phyloP scores from a whole-genome alignment of 345 rosid species.

The Clausena lansium region DNA sequence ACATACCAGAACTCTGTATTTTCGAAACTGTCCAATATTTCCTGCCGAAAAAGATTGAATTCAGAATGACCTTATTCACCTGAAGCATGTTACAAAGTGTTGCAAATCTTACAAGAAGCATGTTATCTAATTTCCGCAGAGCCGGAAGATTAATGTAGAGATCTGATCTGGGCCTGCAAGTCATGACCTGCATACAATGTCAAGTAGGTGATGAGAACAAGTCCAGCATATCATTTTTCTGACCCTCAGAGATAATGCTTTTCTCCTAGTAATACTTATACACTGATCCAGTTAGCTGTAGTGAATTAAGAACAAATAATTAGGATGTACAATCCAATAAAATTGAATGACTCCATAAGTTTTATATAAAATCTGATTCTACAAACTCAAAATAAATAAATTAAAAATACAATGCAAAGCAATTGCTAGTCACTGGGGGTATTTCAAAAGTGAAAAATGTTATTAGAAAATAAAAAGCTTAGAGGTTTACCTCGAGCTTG shows the following conservation, averaged over 20 bases:
- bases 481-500: conserved; percentile 80
- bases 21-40: conserved; percentile 78
- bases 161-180: conserved; percentile 90
- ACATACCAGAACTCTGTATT: conserved; percentile 90
- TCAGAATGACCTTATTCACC: conserved; percentile 14
- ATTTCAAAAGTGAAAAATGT: neutral
- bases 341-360: neutral
- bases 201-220: neutral
- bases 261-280: neutral
- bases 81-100: conserved; percentile 3
- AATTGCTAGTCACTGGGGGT: neutral
- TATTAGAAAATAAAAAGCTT: neutral
- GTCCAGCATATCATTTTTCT: neutral
- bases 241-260: neutral
- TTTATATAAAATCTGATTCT: conserved; percentile 9
- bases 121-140: conserved; percentile 83
- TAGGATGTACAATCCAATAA: neutral
- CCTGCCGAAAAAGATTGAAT: conserved; percentile 44
- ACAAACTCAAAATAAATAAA: neutral
- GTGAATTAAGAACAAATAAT: neutral
- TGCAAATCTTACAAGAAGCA: conserved; percentile 77
- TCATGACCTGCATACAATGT: conserved; percentile 71
- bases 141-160: conserved; percentile 92
- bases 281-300: neutral
- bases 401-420: neutral